phyloP scores from a whole-genome alignment of 2,329 filamentous ascomycete species.

The Aureobasidium sp. region DNA sequence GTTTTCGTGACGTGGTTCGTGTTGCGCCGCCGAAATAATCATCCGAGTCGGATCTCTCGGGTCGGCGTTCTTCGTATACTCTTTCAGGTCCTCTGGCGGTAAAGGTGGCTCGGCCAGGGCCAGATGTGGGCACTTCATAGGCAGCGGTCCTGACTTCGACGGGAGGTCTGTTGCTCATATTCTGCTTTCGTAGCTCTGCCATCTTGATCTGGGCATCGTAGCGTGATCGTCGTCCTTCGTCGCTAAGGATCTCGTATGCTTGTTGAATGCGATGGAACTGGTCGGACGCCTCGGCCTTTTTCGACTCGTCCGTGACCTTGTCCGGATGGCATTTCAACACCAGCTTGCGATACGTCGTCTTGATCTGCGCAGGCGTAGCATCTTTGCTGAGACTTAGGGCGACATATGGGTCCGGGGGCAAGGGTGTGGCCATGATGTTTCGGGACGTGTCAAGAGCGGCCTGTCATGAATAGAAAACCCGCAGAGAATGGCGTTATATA shows the following conservation, averaged over 20 bases:
- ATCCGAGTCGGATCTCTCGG: conserved; percentile 20
- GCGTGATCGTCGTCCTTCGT: conserved; percentile 62
- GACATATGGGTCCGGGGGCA: conserved; percentile 71
- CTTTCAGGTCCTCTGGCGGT: conserved; percentile 20
- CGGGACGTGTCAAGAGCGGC: background rate
- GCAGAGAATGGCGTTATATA: background rate
- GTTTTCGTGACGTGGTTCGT: conserved; percentile 31
- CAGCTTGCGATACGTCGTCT: conserved; percentile 82
- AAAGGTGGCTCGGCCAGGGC: conserved; percentile 25
- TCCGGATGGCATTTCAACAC: conserved; percentile 73
- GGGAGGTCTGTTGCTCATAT: conserved; percentile 34
- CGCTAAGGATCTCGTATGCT: conserved; percentile 83
- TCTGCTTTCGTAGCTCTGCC: conserved; percentile 55
- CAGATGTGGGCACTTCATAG: conserved; percentile 28
- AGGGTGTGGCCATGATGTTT: conserved; percentile 34
- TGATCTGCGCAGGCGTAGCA: conserved; percentile 73
- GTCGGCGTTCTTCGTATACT: conserved; percentile 27
- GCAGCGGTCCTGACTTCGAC: conserved; percentile 28
- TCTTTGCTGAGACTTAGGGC: conserved; percentile 64
- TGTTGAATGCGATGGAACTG: conserved; percentile 90
- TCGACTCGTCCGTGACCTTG: conserved; percentile 51
- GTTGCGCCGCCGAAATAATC: conserved; percentile 31
- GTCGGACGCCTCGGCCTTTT: conserved; percentile 72
- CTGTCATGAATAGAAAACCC: background rate
- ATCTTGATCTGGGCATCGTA: conserved; percentile 73